Conservation (phyloP, 441 rosid species). For the Adansonia gregorii region DNA sequence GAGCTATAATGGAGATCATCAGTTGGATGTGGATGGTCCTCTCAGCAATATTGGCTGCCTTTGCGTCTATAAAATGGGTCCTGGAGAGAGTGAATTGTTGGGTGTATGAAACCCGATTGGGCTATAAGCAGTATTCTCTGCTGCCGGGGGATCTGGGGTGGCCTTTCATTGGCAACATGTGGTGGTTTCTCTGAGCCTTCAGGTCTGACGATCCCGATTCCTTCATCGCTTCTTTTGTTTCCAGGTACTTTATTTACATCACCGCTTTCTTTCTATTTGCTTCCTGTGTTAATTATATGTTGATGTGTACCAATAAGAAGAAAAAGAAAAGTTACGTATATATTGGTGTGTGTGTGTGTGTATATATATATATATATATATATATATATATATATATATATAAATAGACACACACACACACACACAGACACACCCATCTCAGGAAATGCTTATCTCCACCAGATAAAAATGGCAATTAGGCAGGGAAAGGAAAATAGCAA, state of each 20-base stretch:
- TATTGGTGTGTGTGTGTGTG: too few relatives aligned
- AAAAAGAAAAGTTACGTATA: too few relatives aligned
- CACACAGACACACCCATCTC: too few relatives aligned
- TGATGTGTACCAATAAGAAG: not conserved
- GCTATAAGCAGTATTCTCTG: conserved; percentile 44
- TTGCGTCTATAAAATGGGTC: conserved; percentile 40
- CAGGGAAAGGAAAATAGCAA: too few relatives aligned
- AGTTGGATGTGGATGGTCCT: conserved; percentile 28
- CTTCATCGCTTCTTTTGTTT: conserved; percentile 42
- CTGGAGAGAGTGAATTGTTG: conserved; percentile 49
- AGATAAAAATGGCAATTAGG: too few relatives aligned
- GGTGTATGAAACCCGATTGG: conserved; percentile 58
- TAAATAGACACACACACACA: too few relatives aligned
- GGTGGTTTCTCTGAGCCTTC: conserved; percentile 78
- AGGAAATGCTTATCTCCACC: too few relatives aligned
- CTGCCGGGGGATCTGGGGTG: conserved; percentile 84
- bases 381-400: too few relatives aligned
- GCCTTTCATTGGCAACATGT: conserved; percentile 85
- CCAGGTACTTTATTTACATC: conserved; percentile 39
- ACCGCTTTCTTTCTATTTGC: not conserved
- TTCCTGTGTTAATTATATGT: not conserved
- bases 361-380: too few relatives aligned
- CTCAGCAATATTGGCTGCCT: conserved; percentile 1
- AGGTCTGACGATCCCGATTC: conserved; percentile 64
- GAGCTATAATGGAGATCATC: conserved; percentile 25